These are phyloP conservation scores for Epipyxis sp. DNA, from an alignment of 108 stramenopile genomes.

Conservation along the genomic window DNA sequence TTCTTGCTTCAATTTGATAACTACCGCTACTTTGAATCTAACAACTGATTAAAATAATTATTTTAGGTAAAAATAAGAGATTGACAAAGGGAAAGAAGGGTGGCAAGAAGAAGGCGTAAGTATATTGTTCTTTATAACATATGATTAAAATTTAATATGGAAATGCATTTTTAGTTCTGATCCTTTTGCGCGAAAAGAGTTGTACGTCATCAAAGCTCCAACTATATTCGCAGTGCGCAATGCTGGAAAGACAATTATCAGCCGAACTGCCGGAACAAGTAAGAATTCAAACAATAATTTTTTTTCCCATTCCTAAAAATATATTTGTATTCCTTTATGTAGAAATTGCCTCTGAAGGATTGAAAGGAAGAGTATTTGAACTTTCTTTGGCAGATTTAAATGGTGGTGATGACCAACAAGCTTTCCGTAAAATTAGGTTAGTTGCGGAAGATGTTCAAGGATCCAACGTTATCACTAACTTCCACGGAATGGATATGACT, in stretches of 20 bases:
- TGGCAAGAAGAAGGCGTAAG: constrained; percentile 67
- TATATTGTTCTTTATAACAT: constrained; percentile 6
- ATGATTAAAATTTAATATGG: no score
- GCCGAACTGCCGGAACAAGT: constrained; percentile 93
- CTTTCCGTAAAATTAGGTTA: constrained; percentile 96
- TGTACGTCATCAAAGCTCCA: constrained; percentile 98
- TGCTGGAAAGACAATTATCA: constrained; percentile 96
- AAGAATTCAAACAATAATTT: not conserved
- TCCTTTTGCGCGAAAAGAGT: constrained; percentile 98
- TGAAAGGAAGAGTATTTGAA: constrained; percentile 98
- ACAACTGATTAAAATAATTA: no score
- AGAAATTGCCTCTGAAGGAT: constrained; percentile 87
- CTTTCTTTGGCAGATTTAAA: constrained; percentile 94
- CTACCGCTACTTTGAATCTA: no score
- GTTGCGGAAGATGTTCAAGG: constrained; percentile 99
- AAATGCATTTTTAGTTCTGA: constrained; percentile 70
- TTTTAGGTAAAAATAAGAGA: constrained; percentile 91
- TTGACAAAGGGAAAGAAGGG: constrained; percentile 74
- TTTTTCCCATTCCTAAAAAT: not conserved
- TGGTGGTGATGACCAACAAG: constrained; percentile 79
- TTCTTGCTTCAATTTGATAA: no score
- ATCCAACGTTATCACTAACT: constrained; percentile 94
- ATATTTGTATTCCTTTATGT: not conserved
- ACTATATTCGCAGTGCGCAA: constrained; percentile 89
- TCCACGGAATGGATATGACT: constrained; percentile 99